Evolutionary conservation across 2,329 filamentous ascomycete species (phyloP), one percentile per base, ranked within the genome.

Genomic region (Beauveria scarabaeidicola): DNA sequence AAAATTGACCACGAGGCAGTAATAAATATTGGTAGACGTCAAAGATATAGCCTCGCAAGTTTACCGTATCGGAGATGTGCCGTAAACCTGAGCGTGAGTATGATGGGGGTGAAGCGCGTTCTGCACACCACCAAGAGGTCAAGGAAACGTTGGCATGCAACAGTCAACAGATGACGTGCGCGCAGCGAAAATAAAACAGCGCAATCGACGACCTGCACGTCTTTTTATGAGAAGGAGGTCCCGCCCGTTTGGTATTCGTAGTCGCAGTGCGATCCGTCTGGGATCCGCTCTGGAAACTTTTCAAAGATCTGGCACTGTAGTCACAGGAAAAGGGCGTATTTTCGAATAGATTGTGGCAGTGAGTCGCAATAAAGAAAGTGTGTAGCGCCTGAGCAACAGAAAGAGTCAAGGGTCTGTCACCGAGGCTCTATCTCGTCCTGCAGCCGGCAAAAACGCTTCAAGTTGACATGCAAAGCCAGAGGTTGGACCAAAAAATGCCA

Each of bases 271-370:
- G 46, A 27, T 52, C 25, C 8, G 38, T 44, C 56, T 48, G 47
- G 40, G 40, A 50, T 52, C 56, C 56, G 56, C 56, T 41, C 19
- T 36, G 17, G 46, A 36, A 58, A 51, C 47, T 46, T 56, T 52
- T 52, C 23, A 13, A 17, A 23, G 38, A 50, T 53, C 47, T 48
- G 46, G 10, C 5, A 17, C 32, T 36, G 38, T 15, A 8, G 15
- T 15, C n/a, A 48, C n/a, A 25, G 19, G 27, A 52, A 58, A 46
- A 23, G 48, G 55, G 55, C 5, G 7, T 15, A 5, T 29, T 52
- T 52, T 52, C 19, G 47, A 27, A 36, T 36, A 36, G 5, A 13
- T 15, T 36, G 32, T 36, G 13, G 32, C 13, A 36, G 32, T 36
- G 32, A 13, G 32, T 36, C 32, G 32, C 32, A 36, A 36, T 36